phyloP scores from a whole-genome alignment of 78 protist species.

The Blattamonas nauphoetae region DNA sequence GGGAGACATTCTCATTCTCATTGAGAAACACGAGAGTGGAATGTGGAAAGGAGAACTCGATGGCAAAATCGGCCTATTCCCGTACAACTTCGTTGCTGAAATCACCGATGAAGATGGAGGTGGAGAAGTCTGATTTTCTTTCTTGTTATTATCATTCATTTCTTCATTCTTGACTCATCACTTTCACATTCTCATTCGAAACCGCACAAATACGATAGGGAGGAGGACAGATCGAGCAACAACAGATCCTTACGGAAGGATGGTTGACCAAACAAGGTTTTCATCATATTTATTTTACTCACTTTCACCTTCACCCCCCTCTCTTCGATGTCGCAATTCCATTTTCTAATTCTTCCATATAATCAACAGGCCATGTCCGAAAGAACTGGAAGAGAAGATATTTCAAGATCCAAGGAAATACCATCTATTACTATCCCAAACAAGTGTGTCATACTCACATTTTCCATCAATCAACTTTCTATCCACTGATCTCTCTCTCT shows the following conservation, averaged over 20 bases:
- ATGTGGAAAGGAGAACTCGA: constrained; percentile 9
- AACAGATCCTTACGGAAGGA: background rate
- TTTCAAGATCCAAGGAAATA: background rate
- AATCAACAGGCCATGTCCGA: no score
- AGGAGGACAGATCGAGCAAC: background rate
- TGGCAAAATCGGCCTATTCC: background rate
- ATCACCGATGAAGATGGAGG: background rate
- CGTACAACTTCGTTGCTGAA: constrained; percentile 5
- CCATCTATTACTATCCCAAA: constrained; percentile 10
- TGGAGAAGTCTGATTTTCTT: background rate
- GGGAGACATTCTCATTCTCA: constrained; percentile 12
- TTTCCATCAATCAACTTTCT: no score
- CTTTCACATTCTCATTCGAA: background rate
- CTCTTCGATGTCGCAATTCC: no score
- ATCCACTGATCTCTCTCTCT: background rate
- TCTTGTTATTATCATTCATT: background rate
- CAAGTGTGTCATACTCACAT: no score
- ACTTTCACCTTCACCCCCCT: no score
- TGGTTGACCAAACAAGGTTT: constrained; percentile 25
- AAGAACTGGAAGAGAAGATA: constrained; percentile 22
- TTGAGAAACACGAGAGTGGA: constrained; percentile 20
- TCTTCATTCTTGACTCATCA: background rate
- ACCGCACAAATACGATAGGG: background rate
- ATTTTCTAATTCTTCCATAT: no score
- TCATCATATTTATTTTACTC: no score